These are phyloP conservation scores for Melastoma malabathricum DNA, from an alignment of 345 rosid species.

Conservation along the genomic window DNA sequence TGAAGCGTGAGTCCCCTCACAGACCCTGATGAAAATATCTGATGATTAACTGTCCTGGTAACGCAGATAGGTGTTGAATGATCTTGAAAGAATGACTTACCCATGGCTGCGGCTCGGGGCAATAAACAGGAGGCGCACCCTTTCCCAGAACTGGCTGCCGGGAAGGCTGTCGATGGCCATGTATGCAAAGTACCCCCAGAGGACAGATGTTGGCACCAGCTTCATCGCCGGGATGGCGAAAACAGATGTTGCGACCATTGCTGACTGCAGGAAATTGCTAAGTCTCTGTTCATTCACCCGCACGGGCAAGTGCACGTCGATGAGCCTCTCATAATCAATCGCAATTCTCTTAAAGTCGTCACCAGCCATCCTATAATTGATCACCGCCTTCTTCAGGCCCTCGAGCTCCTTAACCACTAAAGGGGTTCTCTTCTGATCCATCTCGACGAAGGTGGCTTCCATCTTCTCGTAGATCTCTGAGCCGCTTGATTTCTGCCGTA, in stretches of 20 bases:
- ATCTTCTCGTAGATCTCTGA: constrained; percentile 70
- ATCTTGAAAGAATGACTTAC: constrained; percentile 20
- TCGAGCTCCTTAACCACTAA: constrained; percentile 32
- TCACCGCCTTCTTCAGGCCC: constrained; percentile 60
- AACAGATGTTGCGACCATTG: constrained; percentile 45
- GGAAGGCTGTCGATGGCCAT: constrained; percentile 91
- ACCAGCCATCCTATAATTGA: constrained; percentile 17
- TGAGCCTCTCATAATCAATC: constrained; percentile 55
- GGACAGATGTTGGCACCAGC: constrained; percentile 62
- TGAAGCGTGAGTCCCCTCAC: constrained; percentile 59
- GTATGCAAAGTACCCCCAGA: constrained; percentile 88
- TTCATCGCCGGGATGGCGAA: constrained; percentile 45
- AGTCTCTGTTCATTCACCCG: constrained; percentile 75
- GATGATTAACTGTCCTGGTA: too few relatives aligned
- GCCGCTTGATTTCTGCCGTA: constrained; percentile 40
- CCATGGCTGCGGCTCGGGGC: constrained; percentile 60
- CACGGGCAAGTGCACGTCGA: constrained; percentile 60
- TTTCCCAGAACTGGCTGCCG: constrained; percentile 83
- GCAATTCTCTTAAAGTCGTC: constrained; percentile 22
- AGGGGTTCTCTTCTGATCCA: constrained; percentile 32
- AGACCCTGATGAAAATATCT: constrained; percentile 27
- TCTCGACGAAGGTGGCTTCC: constrained; percentile 58
- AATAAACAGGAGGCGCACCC: constrained; percentile 54
- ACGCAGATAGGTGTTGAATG: too few relatives aligned
- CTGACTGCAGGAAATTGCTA: constrained; percentile 66